These are phyloP conservation scores for Penicillium sp. DNA, from an alignment of 2,329 filamentous ascomycete species.

Conservation along the genomic window DNA sequence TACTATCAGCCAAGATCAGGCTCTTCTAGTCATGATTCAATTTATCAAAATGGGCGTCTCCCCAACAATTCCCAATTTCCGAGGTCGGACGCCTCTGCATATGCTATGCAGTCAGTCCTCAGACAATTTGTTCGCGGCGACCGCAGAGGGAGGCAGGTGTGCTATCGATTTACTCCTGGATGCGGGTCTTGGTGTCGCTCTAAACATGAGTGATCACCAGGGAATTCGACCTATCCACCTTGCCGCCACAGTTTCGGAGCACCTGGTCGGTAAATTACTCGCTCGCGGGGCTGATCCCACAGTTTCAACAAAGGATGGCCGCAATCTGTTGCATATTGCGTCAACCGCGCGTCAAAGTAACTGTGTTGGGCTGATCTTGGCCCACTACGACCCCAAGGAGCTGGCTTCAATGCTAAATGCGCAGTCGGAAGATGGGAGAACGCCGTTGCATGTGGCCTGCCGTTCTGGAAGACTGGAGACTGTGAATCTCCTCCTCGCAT, in stretches of 20 bases:
- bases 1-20: slow-evolving; percentile 2
- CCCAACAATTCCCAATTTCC: slow-evolving; percentile 8
- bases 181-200: slow-evolving; percentile 1
- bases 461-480: slow-evolving; percentile 23
- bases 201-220: slow-evolving; percentile 19
- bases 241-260: slow-evolving; percentile 18
- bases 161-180: slow-evolving; percentile 17
- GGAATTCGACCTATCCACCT: slow-evolving; percentile 23
- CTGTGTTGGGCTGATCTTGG: slow-evolving; percentile 19
- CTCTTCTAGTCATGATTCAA: not conserved
- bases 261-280: slow-evolving; percentile 18
- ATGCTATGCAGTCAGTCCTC: slow-evolving; percentile 13
- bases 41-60: not conserved
- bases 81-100: slow-evolving; percentile 20
- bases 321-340: slow-evolving; percentile 24
- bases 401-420: slow-evolving; percentile 13
- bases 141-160: slow-evolving; percentile 4
- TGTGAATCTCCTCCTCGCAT: slow-evolving; percentile 15
- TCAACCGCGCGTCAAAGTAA: slow-evolving; percentile 21
- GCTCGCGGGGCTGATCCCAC: slow-evolving; percentile 17
- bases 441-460: slow-evolving; percentile 25
- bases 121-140: slow-evolving; percentile 5
- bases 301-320: slow-evolving; percentile 16
- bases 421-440: slow-evolving; percentile 13
- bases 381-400: slow-evolving; percentile 10